Evolutionary conservation across 2,329 filamentous ascomycete species (phyloP).

Genomic region (Dactylellina drechsleri): DNA sequence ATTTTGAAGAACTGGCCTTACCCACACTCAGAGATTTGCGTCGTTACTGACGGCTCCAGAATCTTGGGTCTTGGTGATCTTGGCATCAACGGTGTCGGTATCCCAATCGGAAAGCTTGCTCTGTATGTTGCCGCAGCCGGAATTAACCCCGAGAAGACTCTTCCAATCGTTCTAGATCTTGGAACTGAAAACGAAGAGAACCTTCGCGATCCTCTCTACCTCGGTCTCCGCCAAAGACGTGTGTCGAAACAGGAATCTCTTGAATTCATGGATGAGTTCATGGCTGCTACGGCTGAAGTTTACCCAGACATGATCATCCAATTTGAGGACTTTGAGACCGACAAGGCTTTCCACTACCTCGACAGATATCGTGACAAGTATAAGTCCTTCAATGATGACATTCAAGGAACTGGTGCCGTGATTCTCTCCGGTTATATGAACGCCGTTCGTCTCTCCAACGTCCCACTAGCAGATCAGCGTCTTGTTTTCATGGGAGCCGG

Average conservation of each 20-base stretch:
- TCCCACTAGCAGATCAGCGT: constrained; percentile 87
- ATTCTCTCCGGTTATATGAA: constrained; percentile 84
- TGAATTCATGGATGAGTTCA: constrained; percentile 96
- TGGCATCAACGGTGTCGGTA: constrained; percentile 96
- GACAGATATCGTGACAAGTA: constrained; percentile 87
- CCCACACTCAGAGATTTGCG: constrained; percentile 89
- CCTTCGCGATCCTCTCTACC: constrained; percentile 79
- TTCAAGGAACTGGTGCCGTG: constrained; percentile 96
- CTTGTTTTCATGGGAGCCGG: constrained; percentile 97
- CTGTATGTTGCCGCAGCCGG: constrained; percentile 95
- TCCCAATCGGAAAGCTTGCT: constrained; percentile 94
- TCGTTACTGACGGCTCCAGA: constrained; percentile 96
- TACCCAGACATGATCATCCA: constrained; percentile 78
- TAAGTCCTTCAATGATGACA: constrained; percentile 98
- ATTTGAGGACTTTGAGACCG: constrained; percentile 96
- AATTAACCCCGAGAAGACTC: constrained; percentile 87
- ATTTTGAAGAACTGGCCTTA: constrained; percentile 96
- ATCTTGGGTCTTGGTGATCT: constrained; percentile 93
- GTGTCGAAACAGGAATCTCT: constrained; percentile 80
- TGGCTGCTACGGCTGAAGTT: constrained; percentile 84
- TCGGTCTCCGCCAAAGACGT: constrained; percentile 87
- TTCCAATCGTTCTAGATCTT: constrained; percentile 73
- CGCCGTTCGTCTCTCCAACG: constrained; percentile 77
- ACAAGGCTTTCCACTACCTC: constrained; percentile 82
- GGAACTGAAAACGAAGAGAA: constrained; percentile 75